A percentile compares a stretch with the other conserved stretches of the same genome.
These are phyloP conservation scores for Aspergillus mulundensis DNA, from an alignment of 495 filamentous ascomycete species.

Conservation along the genomic window DNA sequence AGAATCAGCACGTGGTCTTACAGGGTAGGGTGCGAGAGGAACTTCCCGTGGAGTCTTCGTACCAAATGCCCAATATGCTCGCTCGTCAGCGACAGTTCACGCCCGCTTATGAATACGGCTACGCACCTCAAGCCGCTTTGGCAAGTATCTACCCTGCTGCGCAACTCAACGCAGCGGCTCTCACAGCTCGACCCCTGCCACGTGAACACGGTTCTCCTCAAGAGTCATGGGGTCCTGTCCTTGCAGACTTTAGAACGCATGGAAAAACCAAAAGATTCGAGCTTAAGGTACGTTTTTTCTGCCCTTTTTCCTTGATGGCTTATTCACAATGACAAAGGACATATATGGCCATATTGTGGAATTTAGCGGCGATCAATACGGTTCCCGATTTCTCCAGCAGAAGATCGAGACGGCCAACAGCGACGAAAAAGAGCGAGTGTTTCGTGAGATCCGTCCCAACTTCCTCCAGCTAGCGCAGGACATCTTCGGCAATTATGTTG, in stretches of 20 bases:
- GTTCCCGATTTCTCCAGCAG: constrained; percentile 92
- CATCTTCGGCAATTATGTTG: constrained; percentile 97
- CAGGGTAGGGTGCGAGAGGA: constrained; percentile 48
- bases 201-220: constrained; percentile 64
- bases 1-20: constrained; percentile 37
- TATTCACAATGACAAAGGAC: constrained; percentile 48
- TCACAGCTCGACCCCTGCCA: constrained; percentile 45
- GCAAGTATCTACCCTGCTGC: constrained; percentile 31
- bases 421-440: constrained; percentile 94
- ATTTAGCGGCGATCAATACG: constrained; percentile 93
- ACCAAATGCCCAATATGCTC: constrained; percentile 29
- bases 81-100: constrained; percentile 36
- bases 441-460: constrained; percentile 79
- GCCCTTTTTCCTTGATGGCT: neutral
- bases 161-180: constrained; percentile 25
- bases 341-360: constrained; percentile 89
- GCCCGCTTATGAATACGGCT: constrained; percentile 20
- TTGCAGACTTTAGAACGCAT: constrained; percentile 77
- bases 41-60: constrained; percentile 43
- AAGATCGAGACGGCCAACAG: constrained; percentile 94
- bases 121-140: constrained; percentile 35
- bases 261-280: constrained; percentile 77
- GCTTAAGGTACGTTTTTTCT: constrained; percentile 57
- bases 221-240: constrained; percentile 62
- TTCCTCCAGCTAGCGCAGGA: constrained; percentile 89